A percentile compares a stretch with the other conserved stretches of the same genome.
Conservation (phyloP, 352 stramenopile species). For the Phytopythium sindhum region DNA sequence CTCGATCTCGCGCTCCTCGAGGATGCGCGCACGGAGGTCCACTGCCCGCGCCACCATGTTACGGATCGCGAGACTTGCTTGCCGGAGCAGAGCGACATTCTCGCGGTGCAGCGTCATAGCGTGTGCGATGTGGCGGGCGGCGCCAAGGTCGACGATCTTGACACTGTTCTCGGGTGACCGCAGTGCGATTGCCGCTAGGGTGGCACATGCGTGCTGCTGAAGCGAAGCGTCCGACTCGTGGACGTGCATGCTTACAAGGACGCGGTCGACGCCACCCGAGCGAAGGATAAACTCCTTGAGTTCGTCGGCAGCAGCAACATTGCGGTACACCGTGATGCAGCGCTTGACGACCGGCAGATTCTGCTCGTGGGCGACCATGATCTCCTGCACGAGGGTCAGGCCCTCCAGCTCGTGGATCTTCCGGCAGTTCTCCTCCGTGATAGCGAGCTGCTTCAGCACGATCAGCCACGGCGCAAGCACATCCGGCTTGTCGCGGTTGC, state of each 20-base stretch:
- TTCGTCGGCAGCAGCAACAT: constrained; percentile 69
- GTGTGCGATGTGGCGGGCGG: constrained; percentile 36
- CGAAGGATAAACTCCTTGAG: constrained; percentile 63
- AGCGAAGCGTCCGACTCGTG: constrained; percentile 49
- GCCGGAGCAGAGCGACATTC: constrained; percentile 50
- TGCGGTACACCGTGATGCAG: constrained; percentile 67
- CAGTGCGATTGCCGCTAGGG: constrained; percentile 65
- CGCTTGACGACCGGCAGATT: constrained; percentile 52
- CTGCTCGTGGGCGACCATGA: constrained; percentile 52
- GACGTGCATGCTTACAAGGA: constrained; percentile 52
- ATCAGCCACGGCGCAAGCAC: constrained; percentile 56
- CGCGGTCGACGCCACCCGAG: constrained; percentile 43
- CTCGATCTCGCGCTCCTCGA: constrained; percentile 66
- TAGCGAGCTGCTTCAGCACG: constrained; percentile 73
- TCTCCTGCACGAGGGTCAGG: constrained; percentile 47
- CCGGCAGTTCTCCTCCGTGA: constrained; percentile 74
- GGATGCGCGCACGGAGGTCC: constrained; percentile 53
- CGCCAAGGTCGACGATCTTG: constrained; percentile 46
- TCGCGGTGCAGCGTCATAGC: constrained; percentile 50
- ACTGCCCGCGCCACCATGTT: constrained; percentile 71
- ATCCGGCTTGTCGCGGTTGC: constrained; percentile 28
- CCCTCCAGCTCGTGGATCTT: constrained; percentile 59
- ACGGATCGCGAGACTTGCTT: constrained; percentile 76
- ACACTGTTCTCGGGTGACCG: constrained; percentile 64
- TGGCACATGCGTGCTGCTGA: constrained; percentile 71